Base-by-base conservation (phyloP, 2,329 filamentous ascomycete genomes). In the Drechslerella stenobrocha region DNA sequence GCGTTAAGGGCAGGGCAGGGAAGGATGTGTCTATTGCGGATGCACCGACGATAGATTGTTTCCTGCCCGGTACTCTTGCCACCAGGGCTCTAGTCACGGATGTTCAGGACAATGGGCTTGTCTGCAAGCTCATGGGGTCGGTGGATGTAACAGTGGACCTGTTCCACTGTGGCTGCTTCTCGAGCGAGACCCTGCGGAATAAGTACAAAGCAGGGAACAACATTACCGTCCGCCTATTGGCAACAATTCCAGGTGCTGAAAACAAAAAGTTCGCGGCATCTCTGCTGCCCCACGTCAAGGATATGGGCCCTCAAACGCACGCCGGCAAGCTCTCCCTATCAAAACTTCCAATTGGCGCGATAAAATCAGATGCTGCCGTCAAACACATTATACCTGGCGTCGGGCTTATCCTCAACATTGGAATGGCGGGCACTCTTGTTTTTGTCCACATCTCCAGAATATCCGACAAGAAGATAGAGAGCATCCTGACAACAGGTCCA, bases 371-470 rank as follows among this genome's bases (percentile, higher is more conserved):
- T 71, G 89, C 88, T 59, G 90, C 84, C 34, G 85, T 98, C 5
- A 82, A 85, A 53, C 87, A 87, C 71, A 89, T 96, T 1, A 88
- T 95, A 71, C 80, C 85, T 3, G 85, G 86, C 2, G 83, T 92
- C 66, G 95, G 93, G 53, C 80, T 96, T 1, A 96, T 95, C 73
- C 81, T 91, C 13, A 83, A 88, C 71, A 77, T 92, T 23, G 86
- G 85, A 1, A 77, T 87, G 3, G 79, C 82, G 37, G 83, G 85
- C 26, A 80, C 92, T 1, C 80, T 83, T n/a, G 89, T 89, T 7
- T 98, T 96, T 74, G 90, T 95, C 20, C 93, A 98, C 76, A 95
- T 98, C 71, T 98, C 93, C 0, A 84, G 89, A 70, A 83, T 98
- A 69, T 88, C 92, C 64, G 92, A 98, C 75, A 87, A 87, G 71